These are phyloP conservation scores for Leccinum obscurum DNA, from an alignment of 768 basidiomycete species.

Conservation along the genomic window DNA sequence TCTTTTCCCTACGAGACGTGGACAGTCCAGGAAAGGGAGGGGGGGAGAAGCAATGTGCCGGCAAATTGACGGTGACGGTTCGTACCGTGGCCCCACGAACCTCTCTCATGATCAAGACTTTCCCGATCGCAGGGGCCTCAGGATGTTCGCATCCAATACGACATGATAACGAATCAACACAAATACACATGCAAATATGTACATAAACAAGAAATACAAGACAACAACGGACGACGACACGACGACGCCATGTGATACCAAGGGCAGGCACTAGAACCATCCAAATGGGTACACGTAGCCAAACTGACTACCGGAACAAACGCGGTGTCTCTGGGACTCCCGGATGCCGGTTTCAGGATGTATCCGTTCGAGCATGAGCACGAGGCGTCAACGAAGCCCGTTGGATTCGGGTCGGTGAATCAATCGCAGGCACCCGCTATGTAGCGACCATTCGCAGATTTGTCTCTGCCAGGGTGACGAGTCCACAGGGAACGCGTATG, in stretches of 20 bases:
- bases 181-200: not conserved
- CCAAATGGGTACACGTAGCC: conserved; percentile 6
- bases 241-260: conserved; percentile 42
- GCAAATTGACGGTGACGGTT: not conserved
- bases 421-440: conserved; percentile 50
- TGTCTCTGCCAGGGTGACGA: conserved; percentile 47
- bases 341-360: conserved; percentile 6
- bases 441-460: conserved; percentile 53
- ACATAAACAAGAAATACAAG: not conserved
- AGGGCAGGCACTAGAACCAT: not conserved
- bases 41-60: not conserved
- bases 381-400: conserved; percentile 54
- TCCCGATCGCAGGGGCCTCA: conserved; percentile 1
- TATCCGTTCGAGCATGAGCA: conserved; percentile 53
- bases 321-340: not conserved
- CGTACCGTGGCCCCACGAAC: not conserved
- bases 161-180: not conserved
- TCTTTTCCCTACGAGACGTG: not conserved
- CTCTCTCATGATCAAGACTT: not conserved
- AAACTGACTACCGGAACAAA: conserved; percentile 6
- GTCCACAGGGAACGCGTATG: not conserved
- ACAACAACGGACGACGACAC: not conserved
- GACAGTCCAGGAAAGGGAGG: not conserved
- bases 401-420: conserved; percentile 40
- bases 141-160: not conserved